A percentile compares a stretch with the other conserved stretches of the same genome.
These are phyloP conservation scores for Oropetium thomaeum DNA, from an alignment of 176 grass and related monocot genomes.

Conservation along the genomic window DNA sequence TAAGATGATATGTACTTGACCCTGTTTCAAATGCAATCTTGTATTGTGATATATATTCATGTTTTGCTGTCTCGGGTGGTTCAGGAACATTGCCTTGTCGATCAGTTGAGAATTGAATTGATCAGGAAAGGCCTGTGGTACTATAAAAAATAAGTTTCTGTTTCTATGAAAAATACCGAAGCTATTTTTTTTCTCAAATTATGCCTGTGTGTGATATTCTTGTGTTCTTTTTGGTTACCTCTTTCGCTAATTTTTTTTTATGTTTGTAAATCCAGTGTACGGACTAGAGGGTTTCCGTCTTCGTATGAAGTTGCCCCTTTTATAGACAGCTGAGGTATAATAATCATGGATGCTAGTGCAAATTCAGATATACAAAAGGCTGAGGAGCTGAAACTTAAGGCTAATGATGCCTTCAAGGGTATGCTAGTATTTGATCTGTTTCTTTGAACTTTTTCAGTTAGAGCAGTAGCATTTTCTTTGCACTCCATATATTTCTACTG, in stretches of 20 bases:
- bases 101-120: too few relatives aligned
- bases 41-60: too few relatives aligned
- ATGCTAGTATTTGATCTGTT: constrained; percentile 2
- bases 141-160: too few relatives aligned
- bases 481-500: constrained; percentile 28
- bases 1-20: not conserved
- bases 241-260: constrained; percentile 18
- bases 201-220: not conserved
- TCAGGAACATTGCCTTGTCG: too few relatives aligned
- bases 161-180: not conserved
- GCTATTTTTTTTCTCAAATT: not conserved
- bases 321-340: constrained; percentile 10
- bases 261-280: constrained; percentile 5
- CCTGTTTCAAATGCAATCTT: too few relatives aligned
- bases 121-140: too few relatives aligned
- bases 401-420: constrained; percentile 95
- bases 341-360: constrained; percentile 44
- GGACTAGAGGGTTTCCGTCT: not conserved
- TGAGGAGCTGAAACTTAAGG: constrained; percentile 70
- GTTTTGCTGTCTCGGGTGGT: too few relatives aligned
- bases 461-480: not conserved
- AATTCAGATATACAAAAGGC: constrained; percentile 58
- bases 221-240: not conserved
- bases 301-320: constrained; percentile 2
- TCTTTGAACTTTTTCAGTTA: not conserved